Percentiles rank a stretch among this genome's conserved stretches.
Evolutionary conservation across 192 early-diverging fungal genomes (phyloP).

Genomic region (Backusella westeae): DNA sequence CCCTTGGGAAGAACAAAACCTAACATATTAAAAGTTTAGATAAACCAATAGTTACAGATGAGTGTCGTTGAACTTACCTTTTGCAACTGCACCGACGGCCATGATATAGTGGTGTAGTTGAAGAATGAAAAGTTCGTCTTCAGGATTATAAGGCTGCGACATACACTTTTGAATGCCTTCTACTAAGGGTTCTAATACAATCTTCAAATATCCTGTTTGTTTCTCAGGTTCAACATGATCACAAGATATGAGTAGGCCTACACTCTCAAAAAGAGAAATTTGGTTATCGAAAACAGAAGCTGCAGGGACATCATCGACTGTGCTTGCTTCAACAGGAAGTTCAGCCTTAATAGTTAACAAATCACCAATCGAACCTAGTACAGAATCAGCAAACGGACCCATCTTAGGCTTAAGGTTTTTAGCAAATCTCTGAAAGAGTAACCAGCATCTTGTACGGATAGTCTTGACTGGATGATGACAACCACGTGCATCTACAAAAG

Average conservation of each 20-base stretch:
- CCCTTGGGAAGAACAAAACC: neutral
- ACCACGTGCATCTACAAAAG: slow-evolving; percentile 77
- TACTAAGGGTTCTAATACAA: slow-evolving; percentile 77
- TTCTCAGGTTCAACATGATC: slow-evolving; percentile 62
- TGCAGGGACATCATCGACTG: slow-evolving; percentile 46
- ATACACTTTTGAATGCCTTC: slow-evolving; percentile 72
- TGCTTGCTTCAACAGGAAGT: slow-evolving; percentile 38
- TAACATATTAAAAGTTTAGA: neutral
- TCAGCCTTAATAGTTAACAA: slow-evolving; percentile 72
- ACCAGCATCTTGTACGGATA: slow-evolving; percentile 82
- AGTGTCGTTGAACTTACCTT: slow-evolving; percentile 52
- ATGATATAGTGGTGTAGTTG: slow-evolving; percentile 84
- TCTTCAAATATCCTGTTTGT: slow-evolving; percentile 71
- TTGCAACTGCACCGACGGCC: slow-evolving; percentile 81
- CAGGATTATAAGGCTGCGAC: slow-evolving; percentile 59
- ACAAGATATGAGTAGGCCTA: slow-evolving; percentile 83
- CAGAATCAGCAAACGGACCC: slow-evolving; percentile 59
- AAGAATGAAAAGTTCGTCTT: slow-evolving; percentile 65
- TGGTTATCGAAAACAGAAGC: slow-evolving; percentile 74
- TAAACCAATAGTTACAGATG: neutral
- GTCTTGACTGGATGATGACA: slow-evolving; percentile 68
- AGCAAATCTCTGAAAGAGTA: slow-evolving; percentile 83
- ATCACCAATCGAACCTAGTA: slow-evolving; percentile 65
- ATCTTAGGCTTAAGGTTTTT: slow-evolving; percentile 62
- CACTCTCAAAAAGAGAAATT: slow-evolving; percentile 90